Conservation (phyloP, 1,139 yeast genomes). For the Taphrina wiesneri region DNA sequence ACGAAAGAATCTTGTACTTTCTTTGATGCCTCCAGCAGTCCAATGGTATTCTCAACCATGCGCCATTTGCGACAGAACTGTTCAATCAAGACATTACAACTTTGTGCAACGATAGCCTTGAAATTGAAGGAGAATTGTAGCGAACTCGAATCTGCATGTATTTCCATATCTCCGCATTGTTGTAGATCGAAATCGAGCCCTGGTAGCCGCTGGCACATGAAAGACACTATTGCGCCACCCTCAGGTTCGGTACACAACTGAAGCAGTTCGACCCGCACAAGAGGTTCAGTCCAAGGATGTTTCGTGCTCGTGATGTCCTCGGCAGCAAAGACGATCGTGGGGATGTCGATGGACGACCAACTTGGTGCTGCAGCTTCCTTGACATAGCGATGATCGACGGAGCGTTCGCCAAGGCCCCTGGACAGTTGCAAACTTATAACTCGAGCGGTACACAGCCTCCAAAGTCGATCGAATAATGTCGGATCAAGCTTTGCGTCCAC, state of each 20-base stretch:
- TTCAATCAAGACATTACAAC: neutral
- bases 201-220: neutral
- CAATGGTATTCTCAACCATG: conserved; percentile 9
- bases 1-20: neutral
- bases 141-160: neutral
- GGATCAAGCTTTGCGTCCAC: neutral
- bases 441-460: conserved; percentile 29
- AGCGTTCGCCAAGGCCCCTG: conserved; percentile 29
- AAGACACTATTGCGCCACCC: conserved; percentile 5
- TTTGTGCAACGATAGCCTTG: neutral
- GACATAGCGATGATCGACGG: conserved; percentile 16
- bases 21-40: neutral
- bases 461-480: conserved; percentile 20
- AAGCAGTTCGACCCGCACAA: neutral
- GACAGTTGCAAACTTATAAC: conserved; percentile 31
- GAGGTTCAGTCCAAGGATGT: conserved; percentile 15
- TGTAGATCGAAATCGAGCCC: neutral
- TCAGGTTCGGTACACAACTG: neutral
- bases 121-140: conserved; percentile 12
- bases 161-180: conserved; percentile 1
- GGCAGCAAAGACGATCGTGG: conserved; percentile 15
- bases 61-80: conserved; percentile 13
- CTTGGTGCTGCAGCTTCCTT: neutral
- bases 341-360: conserved; percentile 10
- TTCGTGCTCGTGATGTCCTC: conserved; percentile 9